Percentiles rank a stretch among this genome's conserved stretches.
Conservation (phyloP, 2,329 filamentous ascomycete species). For the Ceratocystis colombiana region DNA sequence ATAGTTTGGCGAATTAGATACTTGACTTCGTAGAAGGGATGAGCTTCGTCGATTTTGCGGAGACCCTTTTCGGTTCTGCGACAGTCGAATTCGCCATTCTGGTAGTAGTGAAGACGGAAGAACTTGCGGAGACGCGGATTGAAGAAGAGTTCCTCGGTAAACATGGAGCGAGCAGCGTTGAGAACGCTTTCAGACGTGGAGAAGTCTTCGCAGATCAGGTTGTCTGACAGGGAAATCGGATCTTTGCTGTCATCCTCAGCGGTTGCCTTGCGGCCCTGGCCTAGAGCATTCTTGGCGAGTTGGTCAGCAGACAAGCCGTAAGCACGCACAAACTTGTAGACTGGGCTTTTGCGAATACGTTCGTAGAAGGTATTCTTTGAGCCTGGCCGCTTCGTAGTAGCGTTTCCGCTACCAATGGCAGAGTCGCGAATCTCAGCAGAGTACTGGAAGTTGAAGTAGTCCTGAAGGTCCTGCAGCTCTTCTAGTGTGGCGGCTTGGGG, state of each 20-base stretch:
- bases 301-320: conserved; percentile 86
- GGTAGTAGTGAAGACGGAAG: conserved; percentile 73
- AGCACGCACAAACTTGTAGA: conserved; percentile 72
- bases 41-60: conserved; percentile 84
- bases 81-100: conserved; percentile 74
- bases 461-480: conserved; percentile 90
- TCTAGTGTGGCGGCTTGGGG: conserved; percentile 74
- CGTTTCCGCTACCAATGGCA: conserved; percentile 50
- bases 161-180: conserved; percentile 72
- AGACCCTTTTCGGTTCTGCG: conserved; percentile 87
- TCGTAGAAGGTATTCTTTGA: conserved; percentile 73
- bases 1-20: conserved; percentile 88
- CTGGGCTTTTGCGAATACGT: conserved; percentile 67
- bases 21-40: conserved; percentile 96
- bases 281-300: conserved; percentile 75
- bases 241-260: conserved; percentile 73
- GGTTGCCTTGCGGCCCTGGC: conserved; percentile 65
- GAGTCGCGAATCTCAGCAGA: conserved; percentile 73
- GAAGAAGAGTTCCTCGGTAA: conserved; percentile 77
- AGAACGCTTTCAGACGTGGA: conserved; percentile 66
- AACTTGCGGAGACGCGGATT: conserved; percentile 84
- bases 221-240: conserved; percentile 80
- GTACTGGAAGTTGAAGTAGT: conserved; percentile 94
- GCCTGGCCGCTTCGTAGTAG: conserved; percentile 69
- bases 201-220: conserved; percentile 62